A percentile compares a stretch with the other conserved stretches of the same genome.
These are phyloP conservation scores for Dacryopinax spathularia DNA, from an alignment of 768 basidiomycete genomes.

Conservation along the genomic window DNA sequence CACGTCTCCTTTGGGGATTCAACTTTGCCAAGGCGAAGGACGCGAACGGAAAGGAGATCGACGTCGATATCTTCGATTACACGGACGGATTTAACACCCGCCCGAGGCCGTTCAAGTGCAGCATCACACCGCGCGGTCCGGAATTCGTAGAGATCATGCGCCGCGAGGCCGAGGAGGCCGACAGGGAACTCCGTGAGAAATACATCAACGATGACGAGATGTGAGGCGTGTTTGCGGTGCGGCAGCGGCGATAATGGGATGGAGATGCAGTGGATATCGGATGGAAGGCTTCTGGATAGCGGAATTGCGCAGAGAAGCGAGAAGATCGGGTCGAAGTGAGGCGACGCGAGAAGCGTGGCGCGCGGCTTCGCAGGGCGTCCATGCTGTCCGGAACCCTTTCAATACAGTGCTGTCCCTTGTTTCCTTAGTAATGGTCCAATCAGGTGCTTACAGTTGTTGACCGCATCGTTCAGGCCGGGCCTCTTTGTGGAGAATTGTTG, in stretches of 20 bases:
- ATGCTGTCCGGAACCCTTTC: too few relatives aligned
- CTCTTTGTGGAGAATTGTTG: too few relatives aligned
- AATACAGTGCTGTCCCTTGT: too few relatives aligned
- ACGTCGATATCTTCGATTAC: neutral
- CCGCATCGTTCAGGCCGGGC: too few relatives aligned
- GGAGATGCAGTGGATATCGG: neutral
- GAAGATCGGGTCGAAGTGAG: too few relatives aligned
- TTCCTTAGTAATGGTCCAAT: too few relatives aligned
- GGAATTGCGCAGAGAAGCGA: too few relatives aligned
- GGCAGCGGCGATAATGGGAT: neutral
- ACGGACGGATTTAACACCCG: neutral
- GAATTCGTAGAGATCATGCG: neutral
- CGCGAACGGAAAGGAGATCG: neutral
- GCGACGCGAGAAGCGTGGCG: too few relatives aligned
- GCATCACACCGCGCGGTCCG: neutral
- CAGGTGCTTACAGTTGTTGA: too few relatives aligned
- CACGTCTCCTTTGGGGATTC: conserved; percentile 14
- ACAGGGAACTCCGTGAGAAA: neutral
- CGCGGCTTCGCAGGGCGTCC: too few relatives aligned
- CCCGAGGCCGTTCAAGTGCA: neutral
- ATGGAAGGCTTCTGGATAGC: too few relatives aligned
- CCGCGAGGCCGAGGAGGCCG: neutral
- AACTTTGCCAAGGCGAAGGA: conserved; percentile 7
- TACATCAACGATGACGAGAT: neutral
- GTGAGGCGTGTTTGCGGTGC: neutral